Conservation (phyloP, 129 eudicot genomes). For the Pseudognaphalium luteoalbum region DNA sequence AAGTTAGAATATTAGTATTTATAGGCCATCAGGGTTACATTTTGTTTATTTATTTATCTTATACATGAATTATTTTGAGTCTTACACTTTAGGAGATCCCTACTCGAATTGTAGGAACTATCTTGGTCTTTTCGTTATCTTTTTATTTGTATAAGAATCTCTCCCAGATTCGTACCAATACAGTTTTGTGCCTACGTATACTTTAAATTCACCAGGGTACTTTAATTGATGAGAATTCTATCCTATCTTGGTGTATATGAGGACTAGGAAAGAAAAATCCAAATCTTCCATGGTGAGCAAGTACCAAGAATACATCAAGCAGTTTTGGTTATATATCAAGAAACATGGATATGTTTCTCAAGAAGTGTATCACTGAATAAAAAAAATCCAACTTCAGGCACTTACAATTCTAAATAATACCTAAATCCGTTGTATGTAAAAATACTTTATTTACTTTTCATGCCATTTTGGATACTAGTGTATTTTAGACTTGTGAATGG, state of each 20-base stretch:
- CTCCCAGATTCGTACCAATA: background rate
- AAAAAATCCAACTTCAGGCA: background rate
- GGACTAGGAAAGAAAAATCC: background rate
- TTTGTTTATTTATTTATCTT: no score
- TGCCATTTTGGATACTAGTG: conserved; percentile 4
- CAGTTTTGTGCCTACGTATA: background rate
- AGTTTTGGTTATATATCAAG: background rate
- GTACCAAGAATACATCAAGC: conserved; percentile 7
- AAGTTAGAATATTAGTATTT: background rate
- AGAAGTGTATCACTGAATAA: background rate
- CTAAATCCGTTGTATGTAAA: background rate
- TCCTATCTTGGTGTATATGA: background rate
- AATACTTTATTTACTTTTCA: background rate
- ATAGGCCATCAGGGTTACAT: background rate
- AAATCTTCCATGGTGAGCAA: background rate
- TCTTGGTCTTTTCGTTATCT: background rate
- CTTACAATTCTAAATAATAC: background rate
- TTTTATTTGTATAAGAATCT: background rate
- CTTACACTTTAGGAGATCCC: background rate
- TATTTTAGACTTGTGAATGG: background rate
- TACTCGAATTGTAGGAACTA: background rate
- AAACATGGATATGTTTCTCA: background rate
- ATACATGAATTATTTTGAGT: background rate
- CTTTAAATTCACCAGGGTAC: background rate
- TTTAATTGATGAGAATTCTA: background rate